phyloP scores from a whole-genome alignment of 306 rosid genomes.

The Prunus armeniaca region DNA sequence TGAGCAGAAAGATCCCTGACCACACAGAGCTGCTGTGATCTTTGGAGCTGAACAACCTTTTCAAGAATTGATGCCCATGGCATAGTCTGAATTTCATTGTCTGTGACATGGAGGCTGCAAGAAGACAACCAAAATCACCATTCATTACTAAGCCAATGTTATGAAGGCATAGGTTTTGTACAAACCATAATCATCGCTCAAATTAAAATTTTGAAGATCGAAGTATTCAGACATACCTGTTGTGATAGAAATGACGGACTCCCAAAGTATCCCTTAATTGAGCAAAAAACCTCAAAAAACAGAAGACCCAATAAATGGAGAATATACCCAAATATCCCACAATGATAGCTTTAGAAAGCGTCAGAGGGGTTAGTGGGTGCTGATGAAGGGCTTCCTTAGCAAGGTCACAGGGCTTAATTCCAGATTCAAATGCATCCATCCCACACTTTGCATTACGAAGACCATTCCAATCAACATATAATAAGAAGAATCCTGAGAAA shows the following conservation, averaged over 20 bases:
- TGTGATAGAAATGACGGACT: slow-evolving; percentile 76
- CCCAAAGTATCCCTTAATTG: slow-evolving; percentile 69
- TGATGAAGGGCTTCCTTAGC: slow-evolving; percentile 74
- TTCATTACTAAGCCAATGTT: slow-evolving; percentile 2
- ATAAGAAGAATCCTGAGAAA: slow-evolving; percentile 81
- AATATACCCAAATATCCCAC: slow-evolving; percentile 89
- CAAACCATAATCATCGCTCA: slow-evolving; percentile 5
- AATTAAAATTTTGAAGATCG: background rate
- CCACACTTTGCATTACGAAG: slow-evolving; percentile 95
- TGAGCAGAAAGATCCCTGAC: slow-evolving; percentile 89
- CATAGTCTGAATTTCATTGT: slow-evolving; percentile 87
- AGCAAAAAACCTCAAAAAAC: slow-evolving; percentile 87
- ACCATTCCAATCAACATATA: slow-evolving; percentile 91
- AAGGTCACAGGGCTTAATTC: slow-evolving; percentile 90
- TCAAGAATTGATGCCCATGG: slow-evolving; percentile 91
- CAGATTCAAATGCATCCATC: slow-evolving; percentile 92
- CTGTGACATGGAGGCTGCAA: slow-evolving; percentile 83
- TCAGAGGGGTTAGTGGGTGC: slow-evolving; percentile 83
- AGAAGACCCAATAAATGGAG: slow-evolving; percentile 80
- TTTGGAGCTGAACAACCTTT: slow-evolving; percentile 75
- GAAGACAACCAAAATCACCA: slow-evolving; percentile 9
- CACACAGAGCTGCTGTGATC: slow-evolving; percentile 68
- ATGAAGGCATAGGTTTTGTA: background rate
- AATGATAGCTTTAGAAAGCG: slow-evolving; percentile 67
- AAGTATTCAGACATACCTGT: slow-evolving; percentile 43